Percentiles rank a stretch among this genome's conserved stretches.
Evolutionary conservation across 2,329 filamentous ascomycete genomes (phyloP).

Genomic region (Stagonosporopsis rhizophila): DNA sequence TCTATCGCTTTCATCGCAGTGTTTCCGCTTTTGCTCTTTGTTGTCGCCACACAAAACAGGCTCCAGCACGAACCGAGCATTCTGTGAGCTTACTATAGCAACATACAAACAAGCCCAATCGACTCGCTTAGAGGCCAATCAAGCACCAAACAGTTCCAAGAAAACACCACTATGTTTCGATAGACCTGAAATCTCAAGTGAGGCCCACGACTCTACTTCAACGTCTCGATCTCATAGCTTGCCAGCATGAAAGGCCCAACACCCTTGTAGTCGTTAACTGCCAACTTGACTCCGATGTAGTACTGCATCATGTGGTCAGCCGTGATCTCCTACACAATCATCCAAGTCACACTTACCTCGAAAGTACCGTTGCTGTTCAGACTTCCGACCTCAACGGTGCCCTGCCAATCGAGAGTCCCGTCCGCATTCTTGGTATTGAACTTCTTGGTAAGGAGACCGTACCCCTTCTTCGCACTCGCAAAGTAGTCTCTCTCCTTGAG

Average conservation of each 20-base stretch:
- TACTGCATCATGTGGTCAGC: constrained; percentile 32
- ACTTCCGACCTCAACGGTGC: constrained; percentile 59
- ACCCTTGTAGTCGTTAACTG: constrained; percentile 43
- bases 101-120: too few species aligned
- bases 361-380: constrained; percentile 56
- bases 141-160: too few species aligned
- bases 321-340: background rate
- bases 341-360: constrained; percentile 47
- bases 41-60: too few species aligned
- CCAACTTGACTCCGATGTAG: constrained; percentile 39
- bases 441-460: constrained; percentile 49
- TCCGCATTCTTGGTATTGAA: constrained; percentile 53
- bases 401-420: constrained; percentile 56
- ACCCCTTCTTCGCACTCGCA: constrained; percentile 49
- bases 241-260: constrained; percentile 45
- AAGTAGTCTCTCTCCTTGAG: constrained; percentile 38
- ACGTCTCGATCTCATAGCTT: constrained; percentile 11
- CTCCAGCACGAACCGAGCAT: too few species aligned
- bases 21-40: too few species aligned
- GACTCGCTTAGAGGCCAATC: background rate
- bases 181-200: too few species aligned
- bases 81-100: too few species aligned
- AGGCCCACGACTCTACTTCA: background rate
- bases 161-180: too few species aligned
- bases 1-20: too few species aligned